These are phyloP conservation scores for Debaryomyces udenii DNA, from an alignment of 1,139 yeast genomes.

Conservation along the genomic window DNA sequence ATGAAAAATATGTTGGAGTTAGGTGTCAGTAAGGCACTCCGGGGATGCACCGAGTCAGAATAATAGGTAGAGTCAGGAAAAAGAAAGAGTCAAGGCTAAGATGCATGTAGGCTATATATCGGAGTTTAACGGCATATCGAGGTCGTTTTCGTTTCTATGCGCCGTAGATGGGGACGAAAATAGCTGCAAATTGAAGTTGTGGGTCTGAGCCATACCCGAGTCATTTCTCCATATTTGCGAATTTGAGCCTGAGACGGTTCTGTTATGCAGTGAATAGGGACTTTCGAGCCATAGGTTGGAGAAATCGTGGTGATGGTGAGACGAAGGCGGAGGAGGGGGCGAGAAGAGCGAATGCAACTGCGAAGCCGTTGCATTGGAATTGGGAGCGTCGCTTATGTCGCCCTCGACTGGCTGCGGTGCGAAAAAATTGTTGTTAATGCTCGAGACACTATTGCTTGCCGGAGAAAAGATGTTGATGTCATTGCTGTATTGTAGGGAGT, in stretches of 20 bases:
- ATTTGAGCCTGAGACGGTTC: conserved; percentile 29
- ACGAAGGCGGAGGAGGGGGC: conserved; percentile 2
- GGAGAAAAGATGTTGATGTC: conserved; percentile 5
- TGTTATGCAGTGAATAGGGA: conserved; percentile 18
- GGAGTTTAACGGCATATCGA: neutral
- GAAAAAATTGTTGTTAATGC: conserved; percentile 3
- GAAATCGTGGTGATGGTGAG: conserved; percentile 12
- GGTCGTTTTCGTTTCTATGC: conserved; percentile 2
- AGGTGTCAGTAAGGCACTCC: too few species aligned
- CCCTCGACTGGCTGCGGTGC: conserved; percentile 2
- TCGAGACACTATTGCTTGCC: conserved; percentile 1
- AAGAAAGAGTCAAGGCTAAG: too few species aligned
- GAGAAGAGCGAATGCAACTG: conserved; percentile 4
- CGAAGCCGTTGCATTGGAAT: conserved; percentile 1
- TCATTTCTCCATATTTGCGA: conserved; percentile 38
- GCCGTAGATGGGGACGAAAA: conserved; percentile 5
- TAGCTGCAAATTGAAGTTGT: conserved; percentile 6
- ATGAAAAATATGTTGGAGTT: too few species aligned
- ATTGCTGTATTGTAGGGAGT: conserved; percentile 1
- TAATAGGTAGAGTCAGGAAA: too few species aligned
- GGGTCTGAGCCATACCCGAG: conserved; percentile 17
- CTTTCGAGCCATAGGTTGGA: conserved; percentile 15
- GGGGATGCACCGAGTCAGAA: too few species aligned
- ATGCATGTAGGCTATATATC: too few species aligned
- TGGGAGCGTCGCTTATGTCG: conserved; percentile 1